Base-by-base conservation (phyloP, 2,329 filamentous ascomycete genomes). In the Coleophoma crateriformis region DNA sequence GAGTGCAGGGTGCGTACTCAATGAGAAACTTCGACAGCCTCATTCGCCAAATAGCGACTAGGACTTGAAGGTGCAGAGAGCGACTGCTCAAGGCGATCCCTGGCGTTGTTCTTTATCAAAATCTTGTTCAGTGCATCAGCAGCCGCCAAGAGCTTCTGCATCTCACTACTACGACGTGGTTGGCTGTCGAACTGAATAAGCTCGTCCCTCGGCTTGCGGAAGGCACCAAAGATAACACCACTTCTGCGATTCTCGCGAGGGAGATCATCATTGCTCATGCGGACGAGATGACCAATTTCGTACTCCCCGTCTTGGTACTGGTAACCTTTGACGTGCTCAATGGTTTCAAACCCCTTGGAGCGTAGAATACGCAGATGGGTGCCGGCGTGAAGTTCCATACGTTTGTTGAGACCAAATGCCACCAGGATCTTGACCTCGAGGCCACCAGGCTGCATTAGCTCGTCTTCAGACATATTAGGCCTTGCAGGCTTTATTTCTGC, bases 11-110 rank as follows among this genome's bases (percentile, higher is more conserved):
- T 39, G 19, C 7, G 55, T 54, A 47, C 64, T 59, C 15, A 64
- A 52, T 39, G 61, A 50, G 75, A 77, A 1, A 78, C 77, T 1
- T 80, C 77, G 2, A 76, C 76, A 13, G 79, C 66, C 13, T 57
- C 54, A 44, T 54, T 52, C 20, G 54, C 50, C 27, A 45, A 49
- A 44, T 45, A 51, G 20, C 33, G n/a, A 7, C 17, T 39, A 19
- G 45, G 15, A 12, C 17, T 46, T 10, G 45, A 17, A 20, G 52
- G 43, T 32, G 50, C 46, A 1, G 45, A 48, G 40, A 45, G 47
- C 1, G 50, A 44, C 46, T 47, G n/a, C 22, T 44, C 41, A 33
- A 46, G 43, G 12, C 33, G 42, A 41, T 17, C 39, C 15, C 39
- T 46, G 44, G 17, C 22, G 35, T 40, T 22, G 41, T 38, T 45